These are phyloP conservation scores for Penicillium robsamsonii DNA, from an alignment of 495 filamentous ascomycete genomes.

Conservation along the genomic window DNA sequence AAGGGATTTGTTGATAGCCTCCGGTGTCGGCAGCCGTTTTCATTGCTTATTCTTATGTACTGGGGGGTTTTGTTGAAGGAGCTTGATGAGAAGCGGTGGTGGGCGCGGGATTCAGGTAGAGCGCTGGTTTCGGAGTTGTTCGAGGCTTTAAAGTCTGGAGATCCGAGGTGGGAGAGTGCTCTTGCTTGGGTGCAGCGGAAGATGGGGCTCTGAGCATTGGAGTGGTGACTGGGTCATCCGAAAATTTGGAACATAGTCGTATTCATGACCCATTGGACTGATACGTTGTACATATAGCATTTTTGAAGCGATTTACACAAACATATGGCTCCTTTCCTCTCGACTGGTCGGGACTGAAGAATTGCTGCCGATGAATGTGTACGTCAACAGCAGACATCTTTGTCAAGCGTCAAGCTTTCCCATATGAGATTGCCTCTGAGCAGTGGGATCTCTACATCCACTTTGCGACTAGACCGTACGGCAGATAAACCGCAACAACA, in stretches of 20 bases:
- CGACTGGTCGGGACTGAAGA: background rate
- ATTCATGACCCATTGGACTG: background rate
- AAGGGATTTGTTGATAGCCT: constrained; percentile 27
- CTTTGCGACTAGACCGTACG: background rate
- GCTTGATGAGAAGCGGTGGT: constrained; percentile 29
- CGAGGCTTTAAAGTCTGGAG: constrained; percentile 4
- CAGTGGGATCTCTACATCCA: background rate
- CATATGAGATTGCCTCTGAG: background rate
- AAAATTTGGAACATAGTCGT: background rate
- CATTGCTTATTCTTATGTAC: constrained; percentile 29
- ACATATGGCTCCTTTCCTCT: background rate
- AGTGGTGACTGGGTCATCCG: background rate
- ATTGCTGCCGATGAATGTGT: background rate
- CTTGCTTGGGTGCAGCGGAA: constrained; percentile 24
- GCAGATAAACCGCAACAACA: background rate
- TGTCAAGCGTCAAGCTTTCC: background rate
- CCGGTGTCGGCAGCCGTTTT: constrained; percentile 23
- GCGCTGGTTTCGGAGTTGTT: constrained; percentile 28
- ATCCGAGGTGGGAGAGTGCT: constrained; percentile 23
- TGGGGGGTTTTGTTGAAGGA: constrained; percentile 30
- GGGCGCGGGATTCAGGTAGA: constrained; percentile 26
- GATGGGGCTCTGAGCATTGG: constrained; percentile 2
- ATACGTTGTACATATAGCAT: constrained; percentile 6
- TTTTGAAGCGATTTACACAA: constrained; percentile 4
- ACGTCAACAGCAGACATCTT: background rate